Evolutionary conservation across 768 basidiomycete species (phyloP), one percentile per base, ranked within the genome.

Genomic region (Krasilnikovozyma curviuscula): DNA sequence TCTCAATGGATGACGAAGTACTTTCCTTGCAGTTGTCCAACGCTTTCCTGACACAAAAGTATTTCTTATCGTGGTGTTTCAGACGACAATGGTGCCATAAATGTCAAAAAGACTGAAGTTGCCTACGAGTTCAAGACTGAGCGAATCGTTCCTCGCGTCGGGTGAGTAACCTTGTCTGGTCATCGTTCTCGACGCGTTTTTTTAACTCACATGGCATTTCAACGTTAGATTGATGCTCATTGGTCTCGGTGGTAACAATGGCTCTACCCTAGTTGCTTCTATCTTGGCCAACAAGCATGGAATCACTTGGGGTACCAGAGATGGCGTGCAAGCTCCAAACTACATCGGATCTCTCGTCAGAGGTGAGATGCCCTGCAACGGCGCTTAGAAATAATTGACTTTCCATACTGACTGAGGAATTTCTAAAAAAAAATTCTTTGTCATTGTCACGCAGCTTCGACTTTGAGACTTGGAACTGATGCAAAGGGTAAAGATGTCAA

Each of bases 231-330:
- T 98, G 55, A 81, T 98, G 82, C 81, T 98, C 75, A 79, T 97
- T 57, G 93, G 93, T 51, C 68, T 88, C 50, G 91, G 91, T 49
- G 91, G 93, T 44, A 98, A 98, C 74, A 98, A 98, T 61, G 93
- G 91, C 44, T 74, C 81, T 40, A 97, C 91, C 24, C 73, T 97
- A 40, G 79, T 78, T 54, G 89, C 93, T 12, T 93, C 89, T 53
- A 78, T 95, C 63, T 75, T 93, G 57, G 93, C 93, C 59, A 97
- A 97, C 72, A 78, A 78, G 56, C 81, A 97, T 71, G 78, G 82
- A 66, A 85, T 97, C 65, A 67, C 72, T 51, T 98, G 91, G 93
- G 75, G 77, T 67, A 97, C 88, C 67, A 95, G 93, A 73, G 68
- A 72, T 29, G 88, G 91, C 42, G 59, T 81, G 52, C 83, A 91